Conservation (phyloP, 2,329 filamentous ascomycete species). For the Pleoardoris graminearum region DNA sequence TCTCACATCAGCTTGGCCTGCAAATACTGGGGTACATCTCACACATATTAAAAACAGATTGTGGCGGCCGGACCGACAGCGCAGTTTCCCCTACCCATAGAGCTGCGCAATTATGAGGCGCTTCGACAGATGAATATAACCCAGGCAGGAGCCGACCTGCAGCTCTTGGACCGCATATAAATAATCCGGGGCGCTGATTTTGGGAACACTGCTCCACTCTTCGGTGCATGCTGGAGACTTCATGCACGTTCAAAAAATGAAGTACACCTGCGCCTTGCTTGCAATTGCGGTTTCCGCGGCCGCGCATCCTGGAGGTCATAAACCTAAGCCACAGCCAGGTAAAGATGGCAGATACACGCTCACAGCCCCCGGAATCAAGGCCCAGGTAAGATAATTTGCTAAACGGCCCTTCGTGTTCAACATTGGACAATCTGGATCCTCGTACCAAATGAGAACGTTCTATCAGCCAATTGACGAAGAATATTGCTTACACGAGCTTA, state of each 20-base stretch:
- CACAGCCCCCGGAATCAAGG: slow-evolving; percentile 35
- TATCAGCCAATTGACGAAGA: background rate
- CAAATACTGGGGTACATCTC: slow-evolving; percentile 23
- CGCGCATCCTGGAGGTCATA: slow-evolving; percentile 10
- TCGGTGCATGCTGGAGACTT: slow-evolving; percentile 2
- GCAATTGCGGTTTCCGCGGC: slow-evolving; percentile 23
- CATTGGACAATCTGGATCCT: background rate
- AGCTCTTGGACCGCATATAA: slow-evolving; percentile 19
- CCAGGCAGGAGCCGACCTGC: slow-evolving; percentile 10
- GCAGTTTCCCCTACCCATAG: slow-evolving; percentile 18
- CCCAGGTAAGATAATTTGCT: slow-evolving; percentile 22
- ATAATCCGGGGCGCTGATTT: slow-evolving; percentile 11
- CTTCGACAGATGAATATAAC: slow-evolving; percentile 16
- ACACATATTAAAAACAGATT: slow-evolving; percentile 27
- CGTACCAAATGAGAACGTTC: background rate
- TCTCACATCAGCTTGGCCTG: slow-evolving; percentile 24
- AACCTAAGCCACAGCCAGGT: slow-evolving; percentile 16
- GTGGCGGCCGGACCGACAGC: slow-evolving; percentile 12
- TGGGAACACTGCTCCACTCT: slow-evolving; percentile 6
- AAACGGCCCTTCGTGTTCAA: background rate
- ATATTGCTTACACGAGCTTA: slow-evolving; percentile 2
- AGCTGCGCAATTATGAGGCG: slow-evolving; percentile 16
- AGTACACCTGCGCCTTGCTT: slow-evolving; percentile 22
- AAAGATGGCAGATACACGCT: slow-evolving; percentile 38
- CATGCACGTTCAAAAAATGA: slow-evolving; percentile 22